phyloP scores from a whole-genome alignment of 352 stramenopile species.

The Phytophthora pistaciae region DNA sequence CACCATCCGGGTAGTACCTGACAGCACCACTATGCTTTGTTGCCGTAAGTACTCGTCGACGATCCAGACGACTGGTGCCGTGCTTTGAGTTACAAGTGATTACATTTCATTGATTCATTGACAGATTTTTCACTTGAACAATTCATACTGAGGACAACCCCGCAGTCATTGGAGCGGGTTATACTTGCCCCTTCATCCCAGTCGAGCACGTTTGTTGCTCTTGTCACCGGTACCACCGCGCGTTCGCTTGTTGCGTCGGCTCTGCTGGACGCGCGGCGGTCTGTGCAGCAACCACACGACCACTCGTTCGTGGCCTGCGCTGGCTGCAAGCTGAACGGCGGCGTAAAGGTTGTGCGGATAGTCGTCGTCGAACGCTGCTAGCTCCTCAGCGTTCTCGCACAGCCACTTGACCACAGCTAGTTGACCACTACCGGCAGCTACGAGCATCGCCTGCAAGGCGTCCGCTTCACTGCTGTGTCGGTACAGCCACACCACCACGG shows the following conservation, averaged over 20 bases:
- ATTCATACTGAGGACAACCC: not conserved
- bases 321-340: constrained; percentile 8
- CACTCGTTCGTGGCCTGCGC: not conserved
- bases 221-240: not conserved
- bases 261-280: not conserved
- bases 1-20: too few relatives aligned
- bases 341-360: constrained; percentile 1
- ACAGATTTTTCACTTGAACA: not conserved
- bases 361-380: not conserved
- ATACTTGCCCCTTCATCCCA: constrained; percentile 12
- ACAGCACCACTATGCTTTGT: too few relatives aligned
- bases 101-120: not conserved
- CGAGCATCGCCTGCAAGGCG: constrained; percentile 19
- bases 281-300: not conserved
- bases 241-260: constrained; percentile 5
- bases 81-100: not conserved
- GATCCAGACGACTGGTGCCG: too few relatives aligned
- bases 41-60: too few relatives aligned
- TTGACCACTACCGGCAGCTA: constrained; percentile 14
- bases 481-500: constrained; percentile 19
- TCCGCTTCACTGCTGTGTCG: not conserved
- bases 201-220: not conserved
- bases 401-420: constrained; percentile 14
- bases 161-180: not conserved
- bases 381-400: constrained; percentile 13